Percentiles rank a stretch among this genome's conserved stretches.
phyloP scores from a whole-genome alignment of 345 rosid genomes.

The Eucalyptus victrix region DNA sequence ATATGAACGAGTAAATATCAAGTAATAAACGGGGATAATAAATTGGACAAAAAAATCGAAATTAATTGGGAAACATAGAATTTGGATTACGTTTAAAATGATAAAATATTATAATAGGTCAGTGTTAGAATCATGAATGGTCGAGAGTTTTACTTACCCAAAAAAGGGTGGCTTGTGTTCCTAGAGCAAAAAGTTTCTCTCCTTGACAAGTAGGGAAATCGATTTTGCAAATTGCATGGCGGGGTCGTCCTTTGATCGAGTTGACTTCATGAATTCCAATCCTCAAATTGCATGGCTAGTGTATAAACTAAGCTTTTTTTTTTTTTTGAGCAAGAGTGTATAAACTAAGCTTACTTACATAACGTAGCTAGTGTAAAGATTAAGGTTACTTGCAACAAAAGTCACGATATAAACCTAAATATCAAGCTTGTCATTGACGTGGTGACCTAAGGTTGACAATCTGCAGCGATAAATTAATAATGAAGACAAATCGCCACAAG shows the following conservation, averaged over 20 bases:
- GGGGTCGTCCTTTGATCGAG: not conserved
- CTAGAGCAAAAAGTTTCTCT: not conserved
- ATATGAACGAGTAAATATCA: too few species aligned
- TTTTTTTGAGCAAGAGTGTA: too few species aligned
- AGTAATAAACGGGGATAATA: fast-evolving
- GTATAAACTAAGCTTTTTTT: not conserved
- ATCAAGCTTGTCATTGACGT: not conserved
- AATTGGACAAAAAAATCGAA: too few species aligned
- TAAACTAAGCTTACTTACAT: not conserved
- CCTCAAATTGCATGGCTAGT: not conserved
- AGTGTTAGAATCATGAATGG: not conserved
- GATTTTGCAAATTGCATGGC: not conserved
- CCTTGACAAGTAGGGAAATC: not conserved
- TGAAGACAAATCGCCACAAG: not conserved
- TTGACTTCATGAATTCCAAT: not conserved
- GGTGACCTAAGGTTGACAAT: not conserved
- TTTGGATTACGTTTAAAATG: too few species aligned
- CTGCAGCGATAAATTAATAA: fast-evolving
- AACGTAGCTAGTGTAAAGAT: not conserved
- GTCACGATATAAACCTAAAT: not conserved
- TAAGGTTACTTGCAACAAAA: not conserved
- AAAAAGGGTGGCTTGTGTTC: not conserved
- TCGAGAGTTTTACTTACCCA: not conserved
- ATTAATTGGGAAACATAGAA: too few species aligned
- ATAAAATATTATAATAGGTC: too few species aligned